Evolutionary conservation across 192 early-diverging fungal genomes (phyloP).

Genomic region (Coemansia sp.): DNA sequence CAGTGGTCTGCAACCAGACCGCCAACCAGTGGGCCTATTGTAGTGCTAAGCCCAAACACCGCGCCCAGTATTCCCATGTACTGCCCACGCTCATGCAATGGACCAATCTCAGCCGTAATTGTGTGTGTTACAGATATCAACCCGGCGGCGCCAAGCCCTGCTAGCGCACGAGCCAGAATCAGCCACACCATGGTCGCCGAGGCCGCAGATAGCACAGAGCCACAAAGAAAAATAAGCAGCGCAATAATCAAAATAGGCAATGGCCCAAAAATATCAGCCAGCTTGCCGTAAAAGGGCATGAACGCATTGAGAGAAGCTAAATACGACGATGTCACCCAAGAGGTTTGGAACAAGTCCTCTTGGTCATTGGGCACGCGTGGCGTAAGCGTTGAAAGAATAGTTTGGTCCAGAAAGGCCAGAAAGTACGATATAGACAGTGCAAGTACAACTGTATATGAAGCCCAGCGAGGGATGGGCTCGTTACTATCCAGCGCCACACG

Average conservation of each 20-base stretch:
- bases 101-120: constrained; percentile 62
- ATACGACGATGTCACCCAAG: constrained; percentile 66
- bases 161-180: constrained; percentile 51
- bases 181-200: constrained; percentile 52
- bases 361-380: constrained; percentile 60
- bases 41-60: constrained; percentile 68
- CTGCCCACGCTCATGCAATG: constrained; percentile 61
- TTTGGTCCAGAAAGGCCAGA: constrained; percentile 66
- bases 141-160: constrained; percentile 59
- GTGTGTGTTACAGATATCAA: constrained; percentile 60
- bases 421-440: constrained; percentile 55
- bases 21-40: constrained; percentile 76
- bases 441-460: constrained; percentile 37
- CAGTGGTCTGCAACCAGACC: constrained; percentile 70
- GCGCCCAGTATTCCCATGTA: constrained; percentile 74
- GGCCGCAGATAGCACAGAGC: constrained; percentile 58
- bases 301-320: constrained; percentile 59
- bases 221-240: constrained; percentile 57
- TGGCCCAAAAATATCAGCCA: constrained; percentile 71
- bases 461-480: constrained; percentile 33
- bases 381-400: constrained; percentile 68
- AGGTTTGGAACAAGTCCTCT: constrained; percentile 55
- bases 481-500: constrained; percentile 36
- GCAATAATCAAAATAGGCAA: constrained; percentile 41
- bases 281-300: constrained; percentile 66